phyloP scores from a whole-genome alignment of 2,329 filamentous ascomycete species.

The Fusarium torreyae region DNA sequence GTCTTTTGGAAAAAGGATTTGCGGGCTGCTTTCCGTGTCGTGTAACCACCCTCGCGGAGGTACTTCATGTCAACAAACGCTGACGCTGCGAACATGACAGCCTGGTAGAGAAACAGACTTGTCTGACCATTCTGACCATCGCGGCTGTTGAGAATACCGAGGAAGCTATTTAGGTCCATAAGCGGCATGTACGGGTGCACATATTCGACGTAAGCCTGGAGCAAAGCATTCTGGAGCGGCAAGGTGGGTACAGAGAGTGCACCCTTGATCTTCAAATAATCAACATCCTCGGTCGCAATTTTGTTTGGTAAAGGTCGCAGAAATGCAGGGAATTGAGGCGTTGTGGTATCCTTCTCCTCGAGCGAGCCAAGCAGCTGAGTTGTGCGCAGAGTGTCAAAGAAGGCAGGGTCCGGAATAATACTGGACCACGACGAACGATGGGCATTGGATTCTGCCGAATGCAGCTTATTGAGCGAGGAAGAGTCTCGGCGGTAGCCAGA shows the following conservation, averaged over 20 bases:
- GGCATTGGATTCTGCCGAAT: slow-evolving; percentile 45
- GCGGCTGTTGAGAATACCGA: slow-evolving; percentile 72
- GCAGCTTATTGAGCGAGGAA: slow-evolving; percentile 51
- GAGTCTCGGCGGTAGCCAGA: slow-evolving; percentile 56
- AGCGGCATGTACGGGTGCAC: slow-evolving; percentile 96
- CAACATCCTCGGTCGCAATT: slow-evolving; percentile 85
- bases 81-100: slow-evolving; percentile 93
- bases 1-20: slow-evolving; percentile 92
- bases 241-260: slow-evolving; percentile 82
- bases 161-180: slow-evolving; percentile 76
- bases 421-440: slow-evolving; percentile 52
- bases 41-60: slow-evolving; percentile 83
- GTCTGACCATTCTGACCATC: slow-evolving; percentile 80
- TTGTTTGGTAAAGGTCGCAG: slow-evolving; percentile 84
- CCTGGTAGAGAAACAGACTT: slow-evolving; percentile 91
- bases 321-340: slow-evolving; percentile 72
- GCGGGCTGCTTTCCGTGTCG: slow-evolving; percentile 83
- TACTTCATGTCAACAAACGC: slow-evolving; percentile 88
- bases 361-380: slow-evolving; percentile 64
- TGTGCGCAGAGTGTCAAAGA: slow-evolving; percentile 58
- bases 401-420: slow-evolving; percentile 53
- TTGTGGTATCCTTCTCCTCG: slow-evolving; percentile 61
- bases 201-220: slow-evolving; percentile 88
- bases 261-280: slow-evolving; percentile 87
- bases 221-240: slow-evolving; percentile 81